phyloP scores from a whole-genome alignment of 208 protist species.

The Acanthamoeba triangularis region DNA sequence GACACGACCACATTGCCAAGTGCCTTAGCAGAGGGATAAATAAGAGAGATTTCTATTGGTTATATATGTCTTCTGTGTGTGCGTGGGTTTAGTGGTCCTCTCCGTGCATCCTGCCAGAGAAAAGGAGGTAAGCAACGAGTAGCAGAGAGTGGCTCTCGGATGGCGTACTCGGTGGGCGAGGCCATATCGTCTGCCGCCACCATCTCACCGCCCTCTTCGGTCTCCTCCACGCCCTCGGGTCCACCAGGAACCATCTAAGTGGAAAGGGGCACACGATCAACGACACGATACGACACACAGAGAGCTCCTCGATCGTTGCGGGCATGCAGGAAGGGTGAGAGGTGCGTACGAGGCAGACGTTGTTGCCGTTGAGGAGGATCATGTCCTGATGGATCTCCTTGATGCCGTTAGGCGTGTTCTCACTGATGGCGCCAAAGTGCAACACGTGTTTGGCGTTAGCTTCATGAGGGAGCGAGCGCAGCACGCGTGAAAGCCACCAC shows the following conservation, averaged over 20 bases:
- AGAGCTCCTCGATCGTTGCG: no score
- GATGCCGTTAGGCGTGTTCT: slow-evolving; percentile 87
- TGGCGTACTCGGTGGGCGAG: slow-evolving; percentile 16
- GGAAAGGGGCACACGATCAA: background rate
- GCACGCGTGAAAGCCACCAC: no score
- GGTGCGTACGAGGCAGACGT: slow-evolving; percentile 76
- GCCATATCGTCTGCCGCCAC: background rate
- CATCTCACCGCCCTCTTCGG: slow-evolving; percentile 60
- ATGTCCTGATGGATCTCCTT: slow-evolving; percentile 88
- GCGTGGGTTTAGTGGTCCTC: no score
- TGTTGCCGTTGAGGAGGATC: slow-evolving; percentile 92
- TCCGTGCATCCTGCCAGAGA: background rate
- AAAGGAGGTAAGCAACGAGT: background rate
- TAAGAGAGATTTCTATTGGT: no score
- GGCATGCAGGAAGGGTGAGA: background rate
- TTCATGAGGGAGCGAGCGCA: no score
- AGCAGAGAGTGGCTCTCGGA: background rate
- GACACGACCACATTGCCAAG: no score
- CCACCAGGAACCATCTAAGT: slow-evolving; percentile 51
- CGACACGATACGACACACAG: no score
- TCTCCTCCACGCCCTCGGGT: slow-evolving; percentile 58
- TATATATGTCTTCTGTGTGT: no score
- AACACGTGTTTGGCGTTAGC: background rate
- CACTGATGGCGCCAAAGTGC: slow-evolving; percentile 83
- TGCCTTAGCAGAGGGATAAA: no score